Evolutionary conservation across 176 grass and related monocot genomes (phyloP).

Genomic region (Oryza nivara): DNA sequence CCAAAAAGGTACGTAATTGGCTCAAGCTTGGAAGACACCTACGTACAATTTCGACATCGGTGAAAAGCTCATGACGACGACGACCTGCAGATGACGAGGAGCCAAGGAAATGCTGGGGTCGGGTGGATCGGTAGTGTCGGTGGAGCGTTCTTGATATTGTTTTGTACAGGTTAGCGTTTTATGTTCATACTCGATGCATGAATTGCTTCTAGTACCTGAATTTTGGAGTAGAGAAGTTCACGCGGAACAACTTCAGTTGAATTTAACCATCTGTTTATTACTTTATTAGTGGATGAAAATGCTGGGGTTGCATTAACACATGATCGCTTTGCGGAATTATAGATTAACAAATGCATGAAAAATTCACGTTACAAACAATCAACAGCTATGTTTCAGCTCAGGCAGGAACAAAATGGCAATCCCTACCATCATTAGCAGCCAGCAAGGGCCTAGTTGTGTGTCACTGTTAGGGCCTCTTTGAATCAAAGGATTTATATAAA

Average conservation of each 20-base stretch:
- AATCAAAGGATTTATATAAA: too few species aligned
- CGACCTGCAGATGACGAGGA: not conserved
- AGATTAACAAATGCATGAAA: not conserved
- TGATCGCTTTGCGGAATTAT: not conserved
- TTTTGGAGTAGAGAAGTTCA: too few species aligned
- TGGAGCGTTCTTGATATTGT: not conserved
- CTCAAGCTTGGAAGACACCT: constrained; percentile 5
- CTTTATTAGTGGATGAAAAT: not conserved
- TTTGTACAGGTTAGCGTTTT: not conserved
- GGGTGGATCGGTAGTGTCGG: not conserved
- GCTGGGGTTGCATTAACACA: not conserved
- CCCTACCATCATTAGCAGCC: not conserved
- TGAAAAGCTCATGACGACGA: not conserved
- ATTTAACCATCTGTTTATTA: not conserved
- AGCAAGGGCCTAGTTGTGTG: not conserved
- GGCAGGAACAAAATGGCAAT: not conserved
- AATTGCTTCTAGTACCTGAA: not conserved
- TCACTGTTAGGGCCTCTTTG: not conserved
- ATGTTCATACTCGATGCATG: not conserved
- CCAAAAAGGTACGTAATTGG: not conserved
- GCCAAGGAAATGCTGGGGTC: not conserved
- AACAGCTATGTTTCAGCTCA: not conserved
- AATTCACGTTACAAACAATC: too few species aligned
- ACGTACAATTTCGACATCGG: not conserved
- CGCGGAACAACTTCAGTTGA: not conserved